Evolutionary conservation across 2,329 filamentous ascomycete species (phyloP).

Genomic region (Penicillium hesseltinei): DNA sequence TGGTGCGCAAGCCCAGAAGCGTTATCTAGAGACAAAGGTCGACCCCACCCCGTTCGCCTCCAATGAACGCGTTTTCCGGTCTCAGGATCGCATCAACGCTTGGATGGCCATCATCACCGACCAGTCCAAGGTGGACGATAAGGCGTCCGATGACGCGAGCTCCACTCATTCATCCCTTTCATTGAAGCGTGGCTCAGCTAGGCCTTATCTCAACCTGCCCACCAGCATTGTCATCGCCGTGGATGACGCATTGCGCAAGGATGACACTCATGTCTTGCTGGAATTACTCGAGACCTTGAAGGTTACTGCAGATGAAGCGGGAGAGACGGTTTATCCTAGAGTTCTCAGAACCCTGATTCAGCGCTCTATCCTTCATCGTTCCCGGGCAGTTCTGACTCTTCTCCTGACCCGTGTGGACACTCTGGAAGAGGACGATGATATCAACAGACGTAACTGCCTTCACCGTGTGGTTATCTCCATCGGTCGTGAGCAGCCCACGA

Average conservation of each 20-base stretch:
- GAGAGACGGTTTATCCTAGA: conserved; percentile 68
- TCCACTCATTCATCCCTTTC: conserved; percentile 70
- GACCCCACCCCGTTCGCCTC: conserved; percentile 85
- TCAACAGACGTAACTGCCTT: conserved; percentile 90
- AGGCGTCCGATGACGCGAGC: conserved; percentile 70
- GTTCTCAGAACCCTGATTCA: conserved; percentile 46
- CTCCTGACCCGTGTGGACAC: conserved; percentile 67
- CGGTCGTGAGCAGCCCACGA: conserved; percentile 66
- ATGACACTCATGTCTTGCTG: conserved; percentile 41
- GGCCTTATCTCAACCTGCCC: conserved; percentile 71
- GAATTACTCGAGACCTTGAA: conserved; percentile 60
- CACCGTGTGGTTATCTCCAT: conserved; percentile 92
- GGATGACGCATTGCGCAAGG: conserved; percentile 42
- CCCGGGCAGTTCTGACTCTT: conserved; percentile 66
- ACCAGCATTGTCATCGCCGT: conserved; percentile 48
- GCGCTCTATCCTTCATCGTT: conserved; percentile 67
- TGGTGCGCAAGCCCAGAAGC: conserved; percentile 71
- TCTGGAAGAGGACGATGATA: conserved; percentile 83
- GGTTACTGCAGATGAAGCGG: conserved; percentile 52
- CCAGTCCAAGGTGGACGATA: conserved; percentile 60
- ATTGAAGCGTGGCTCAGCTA: conserved; percentile 72
- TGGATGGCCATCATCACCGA: conserved; percentile 73
- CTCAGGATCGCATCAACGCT: conserved; percentile 74
- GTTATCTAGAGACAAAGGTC: conserved; percentile 87
- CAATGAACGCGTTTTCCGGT: conserved; percentile 58